A percentile compares a stretch with the other conserved stretches of the same genome.
phyloP scores from a whole-genome alignment of 1,284 basidiomycete genomes.

The Neonothopanus nambi region DNA sequence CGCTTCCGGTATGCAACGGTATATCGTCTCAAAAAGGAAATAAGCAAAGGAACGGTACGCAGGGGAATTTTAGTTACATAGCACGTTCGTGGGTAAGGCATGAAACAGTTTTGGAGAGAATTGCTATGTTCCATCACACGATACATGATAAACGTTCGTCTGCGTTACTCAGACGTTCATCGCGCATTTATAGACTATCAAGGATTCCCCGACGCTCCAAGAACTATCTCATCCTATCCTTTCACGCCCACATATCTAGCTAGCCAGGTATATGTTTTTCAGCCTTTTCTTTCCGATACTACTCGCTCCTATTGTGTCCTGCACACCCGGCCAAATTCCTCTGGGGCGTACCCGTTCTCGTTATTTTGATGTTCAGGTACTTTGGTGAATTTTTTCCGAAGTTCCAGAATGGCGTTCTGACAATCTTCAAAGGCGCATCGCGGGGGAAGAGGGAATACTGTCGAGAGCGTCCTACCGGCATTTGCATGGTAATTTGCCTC shows the following conservation, averaged over 20 bases:
- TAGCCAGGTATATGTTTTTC: too few relatives aligned
- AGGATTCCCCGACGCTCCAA: too few relatives aligned
- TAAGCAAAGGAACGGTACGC: background rate
- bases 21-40: slow-evolving; percentile 2
- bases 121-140: too few relatives aligned
- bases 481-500: slow-evolving; percentile 63
- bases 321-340: slow-evolving; percentile 15
- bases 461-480: slow-evolving; percentile 69
- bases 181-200: too few relatives aligned
- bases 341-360: slow-evolving; percentile 7
- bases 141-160: slow-evolving; percentile 8
- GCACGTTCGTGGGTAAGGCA: too few relatives aligned
- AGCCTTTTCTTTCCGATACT: slow-evolving; percentile 4
- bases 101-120: too few relatives aligned
- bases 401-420: too few relatives aligned
- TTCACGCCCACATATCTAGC: background rate
- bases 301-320: background rate
- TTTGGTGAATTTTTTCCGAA: too few relatives aligned
- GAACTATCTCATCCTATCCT: too few relatives aligned
- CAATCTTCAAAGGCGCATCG: slow-evolving; percentile 62
- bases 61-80: too few relatives aligned
- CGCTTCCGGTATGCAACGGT: too few relatives aligned
- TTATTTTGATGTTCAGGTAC: slow-evolving; percentile 51
- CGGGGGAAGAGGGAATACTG: slow-evolving; percentile 71
- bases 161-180: background rate